Conservation (phyloP, 1,284 basidiomycete genomes). For the Rhodotorula glutinis region DNA sequence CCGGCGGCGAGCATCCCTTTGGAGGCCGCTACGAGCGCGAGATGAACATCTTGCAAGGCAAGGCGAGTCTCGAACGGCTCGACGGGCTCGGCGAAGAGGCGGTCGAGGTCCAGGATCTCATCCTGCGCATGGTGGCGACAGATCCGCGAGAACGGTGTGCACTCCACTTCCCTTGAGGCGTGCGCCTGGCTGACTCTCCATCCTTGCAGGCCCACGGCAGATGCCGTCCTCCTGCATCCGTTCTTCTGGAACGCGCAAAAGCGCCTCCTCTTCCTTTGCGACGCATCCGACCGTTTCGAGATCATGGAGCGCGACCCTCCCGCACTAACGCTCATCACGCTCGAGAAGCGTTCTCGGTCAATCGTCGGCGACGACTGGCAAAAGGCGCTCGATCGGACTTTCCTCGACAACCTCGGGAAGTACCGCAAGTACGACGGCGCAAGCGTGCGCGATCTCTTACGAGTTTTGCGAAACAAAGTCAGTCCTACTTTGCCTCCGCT, state of each 20-base stretch:
- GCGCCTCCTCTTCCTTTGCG: conserved; percentile 87
- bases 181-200: conserved; percentile 5
- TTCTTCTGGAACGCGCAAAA: conserved; percentile 93
- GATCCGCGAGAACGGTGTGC: conserved; percentile 68
- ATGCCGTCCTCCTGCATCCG: conserved; percentile 80
- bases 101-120: conserved; percentile 74
- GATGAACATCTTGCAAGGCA: conserved; percentile 80
- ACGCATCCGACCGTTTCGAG: conserved; percentile 95
- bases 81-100: conserved; percentile 86
- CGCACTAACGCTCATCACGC: conserved; percentile 66
- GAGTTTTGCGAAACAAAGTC: conserved; percentile 93
- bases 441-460: conserved; percentile 84
- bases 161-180: neutral
- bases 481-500: conserved; percentile 35
- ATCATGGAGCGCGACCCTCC: conserved; percentile 91
- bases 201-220: conserved; percentile 72
- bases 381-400: conserved; percentile 72
- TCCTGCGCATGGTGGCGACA: conserved; percentile 68
- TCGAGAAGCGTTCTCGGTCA: conserved; percentile 66
- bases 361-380: conserved; percentile 79
- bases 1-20: conserved; percentile 82
- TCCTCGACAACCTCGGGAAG: conserved; percentile 92
- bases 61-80: conserved; percentile 64
- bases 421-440: conserved; percentile 91
- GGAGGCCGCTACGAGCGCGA: conserved; percentile 88